These are phyloP conservation scores for Plasmopara muralis DNA, from an alignment of 352 stramenopile species.

Conservation along the genomic window DNA sequence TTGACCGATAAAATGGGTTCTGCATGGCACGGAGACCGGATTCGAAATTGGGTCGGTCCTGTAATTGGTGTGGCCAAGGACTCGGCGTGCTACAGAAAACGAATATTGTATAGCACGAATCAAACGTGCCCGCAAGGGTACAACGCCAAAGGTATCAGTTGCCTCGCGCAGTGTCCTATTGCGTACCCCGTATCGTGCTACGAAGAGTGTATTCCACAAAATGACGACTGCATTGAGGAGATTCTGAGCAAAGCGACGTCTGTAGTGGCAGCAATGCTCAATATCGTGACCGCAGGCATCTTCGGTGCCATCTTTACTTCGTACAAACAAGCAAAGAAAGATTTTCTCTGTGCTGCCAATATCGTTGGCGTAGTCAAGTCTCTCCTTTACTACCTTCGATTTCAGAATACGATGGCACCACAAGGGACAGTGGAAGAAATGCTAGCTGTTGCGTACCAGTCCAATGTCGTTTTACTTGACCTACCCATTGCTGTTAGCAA, in stretches of 20 bases:
- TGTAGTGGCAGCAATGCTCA: constrained; percentile 32
- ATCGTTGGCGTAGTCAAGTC: constrained; percentile 24
- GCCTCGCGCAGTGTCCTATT: constrained; percentile 39
- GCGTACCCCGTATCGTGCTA: constrained; percentile 54
- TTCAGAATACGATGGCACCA: constrained; percentile 12
- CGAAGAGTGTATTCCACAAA: constrained; percentile 55
- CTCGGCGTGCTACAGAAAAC: constrained; percentile 28
- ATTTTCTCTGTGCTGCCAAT: constrained; percentile 24
- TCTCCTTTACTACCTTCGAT: constrained; percentile 22
- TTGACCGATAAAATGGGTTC: constrained; percentile 22
- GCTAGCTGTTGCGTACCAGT: constrained; percentile 25
- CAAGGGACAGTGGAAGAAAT: constrained; percentile 21
- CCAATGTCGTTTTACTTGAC: constrained; percentile 19
- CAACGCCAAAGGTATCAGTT: constrained; percentile 13
- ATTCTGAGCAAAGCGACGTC: constrained; percentile 30
- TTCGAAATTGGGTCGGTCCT: constrained; percentile 30
- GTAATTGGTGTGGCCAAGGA: constrained; percentile 18
- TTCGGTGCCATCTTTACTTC: constrained; percentile 26
- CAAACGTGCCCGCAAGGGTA: constrained; percentile 23
- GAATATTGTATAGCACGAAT: constrained; percentile 7
- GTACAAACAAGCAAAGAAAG: constrained; percentile 24
- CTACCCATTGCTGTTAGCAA: constrained; percentile 22
- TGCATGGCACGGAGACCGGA: constrained; percentile 19
- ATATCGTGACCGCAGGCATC: constrained; percentile 31
- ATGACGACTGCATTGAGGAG: constrained; percentile 26